Evolutionary conservation across 2,329 filamentous ascomycete genomes (phyloP).

Genomic region (Laburnicola sp.): DNA sequence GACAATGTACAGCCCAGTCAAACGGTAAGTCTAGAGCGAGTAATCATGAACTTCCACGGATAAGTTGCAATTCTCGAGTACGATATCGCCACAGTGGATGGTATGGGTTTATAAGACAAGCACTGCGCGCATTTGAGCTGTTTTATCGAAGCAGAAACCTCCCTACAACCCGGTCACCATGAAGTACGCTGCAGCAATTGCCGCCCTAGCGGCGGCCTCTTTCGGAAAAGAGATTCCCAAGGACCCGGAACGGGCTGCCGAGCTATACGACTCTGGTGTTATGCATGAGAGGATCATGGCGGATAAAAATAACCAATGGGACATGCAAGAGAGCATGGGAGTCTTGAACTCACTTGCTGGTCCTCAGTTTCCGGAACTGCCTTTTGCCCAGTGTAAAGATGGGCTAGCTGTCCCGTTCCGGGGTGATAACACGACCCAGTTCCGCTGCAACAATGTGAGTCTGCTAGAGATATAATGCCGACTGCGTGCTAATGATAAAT

Average conservation of each 20-base stretch:
- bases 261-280: constrained; percentile 36
- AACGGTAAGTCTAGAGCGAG: constrained; percentile 8
- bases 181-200: constrained; percentile 18
- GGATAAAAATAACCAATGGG: constrained; percentile 28
- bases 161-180: constrained; percentile 11
- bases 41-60: background rate
- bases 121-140: constrained; percentile 7
- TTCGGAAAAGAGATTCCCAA: constrained; percentile 24
- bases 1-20: background rate
- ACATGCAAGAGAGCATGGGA: constrained; percentile 11
- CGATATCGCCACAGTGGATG: constrained; percentile 1
- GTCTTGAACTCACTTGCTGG: constrained; percentile 19
- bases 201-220: constrained; percentile 19
- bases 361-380: constrained; percentile 25
- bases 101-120: constrained; percentile 7
- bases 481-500: constrained; percentile 24
- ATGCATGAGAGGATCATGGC: constrained; percentile 36
- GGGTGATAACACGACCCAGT: constrained; percentile 31
- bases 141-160: background rate
- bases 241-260: constrained; percentile 21
- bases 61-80: constrained; percentile 3
- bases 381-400: constrained; percentile 29
- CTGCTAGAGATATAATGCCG: too few species aligned
- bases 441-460: constrained; percentile 30
- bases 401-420: constrained; percentile 31